phyloP scores from a whole-genome alignment of 768 basidiomycete species.

The Fibroporia radiculosa region DNA sequence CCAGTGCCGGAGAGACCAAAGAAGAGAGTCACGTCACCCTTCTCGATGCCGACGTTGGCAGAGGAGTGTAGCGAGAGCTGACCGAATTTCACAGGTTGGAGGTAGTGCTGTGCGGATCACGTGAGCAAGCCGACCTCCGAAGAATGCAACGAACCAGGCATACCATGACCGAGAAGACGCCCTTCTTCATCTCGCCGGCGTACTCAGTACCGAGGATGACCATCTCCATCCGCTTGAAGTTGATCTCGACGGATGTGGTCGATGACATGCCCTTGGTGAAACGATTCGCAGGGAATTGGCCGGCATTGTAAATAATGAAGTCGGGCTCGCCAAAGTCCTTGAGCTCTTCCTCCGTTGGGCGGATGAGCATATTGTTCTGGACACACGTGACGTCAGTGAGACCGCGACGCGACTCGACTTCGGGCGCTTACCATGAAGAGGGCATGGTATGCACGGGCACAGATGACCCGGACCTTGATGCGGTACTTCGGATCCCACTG shows the following conservation, averaged over 20 bases:
- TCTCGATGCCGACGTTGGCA: slow-evolving; percentile 87
- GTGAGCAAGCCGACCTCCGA: slow-evolving; percentile 1
- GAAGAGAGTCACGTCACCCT: slow-evolving; percentile 94
- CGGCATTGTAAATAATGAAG: slow-evolving; percentile 99
- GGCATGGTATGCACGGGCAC: slow-evolving; percentile 96
- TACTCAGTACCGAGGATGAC: slow-evolving; percentile 98
- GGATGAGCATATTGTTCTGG: slow-evolving; percentile 99
- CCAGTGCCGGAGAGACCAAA: slow-evolving; percentile 98
- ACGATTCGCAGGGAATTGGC: slow-evolving; percentile 98
- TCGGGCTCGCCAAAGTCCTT: slow-evolving; percentile 95
- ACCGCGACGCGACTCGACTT: neutral
- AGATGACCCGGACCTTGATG: slow-evolving; percentile 99
- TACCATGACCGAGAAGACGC: slow-evolving; percentile 98
- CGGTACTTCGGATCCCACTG: slow-evolving; percentile 99
- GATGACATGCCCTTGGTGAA: slow-evolving; percentile 99
- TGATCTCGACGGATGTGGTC: slow-evolving; percentile 97
- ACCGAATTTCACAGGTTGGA: slow-evolving; percentile 97
- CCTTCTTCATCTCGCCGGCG: slow-evolving; percentile 99
- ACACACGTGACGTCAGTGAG: slow-evolving; percentile 3
- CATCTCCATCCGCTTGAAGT: slow-evolving; percentile 99
- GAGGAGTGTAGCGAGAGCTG: slow-evolving; percentile 97
- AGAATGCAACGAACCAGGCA: no score
- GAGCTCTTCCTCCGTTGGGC: slow-evolving; percentile 92
- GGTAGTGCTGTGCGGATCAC: slow-evolving; percentile 65
- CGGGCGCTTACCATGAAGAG: slow-evolving; percentile 84